Evolutionary conservation across 2,329 filamentous ascomycete genomes (phyloP).

Genomic region (Cercospora zeina): DNA sequence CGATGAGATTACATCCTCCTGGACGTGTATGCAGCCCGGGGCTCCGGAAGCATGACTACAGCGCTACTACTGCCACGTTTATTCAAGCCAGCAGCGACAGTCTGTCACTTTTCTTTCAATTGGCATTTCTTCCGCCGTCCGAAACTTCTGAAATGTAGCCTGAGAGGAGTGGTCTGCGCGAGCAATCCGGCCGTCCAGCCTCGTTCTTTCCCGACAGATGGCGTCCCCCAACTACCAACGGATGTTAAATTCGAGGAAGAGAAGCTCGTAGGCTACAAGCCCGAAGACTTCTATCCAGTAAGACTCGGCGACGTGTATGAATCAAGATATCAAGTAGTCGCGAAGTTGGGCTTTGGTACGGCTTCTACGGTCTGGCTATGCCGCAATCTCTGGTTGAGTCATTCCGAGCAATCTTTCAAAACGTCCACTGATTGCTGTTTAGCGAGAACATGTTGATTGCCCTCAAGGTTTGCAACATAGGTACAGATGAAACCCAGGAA

Average conservation of each 20-base stretch:
- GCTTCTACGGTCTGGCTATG: constrained; percentile 48
- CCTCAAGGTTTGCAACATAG: not conserved
- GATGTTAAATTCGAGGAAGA: constrained; percentile 17
- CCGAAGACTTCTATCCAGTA: constrained; percentile 42
- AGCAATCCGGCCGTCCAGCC: not conserved
- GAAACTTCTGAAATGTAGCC: not conserved
- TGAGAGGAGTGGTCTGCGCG: not conserved
- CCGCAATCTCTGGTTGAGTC: constrained; percentile 32
- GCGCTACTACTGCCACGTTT: not conserved
- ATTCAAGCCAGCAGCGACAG: not conserved
- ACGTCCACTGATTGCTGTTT: not conserved
- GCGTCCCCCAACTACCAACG: not conserved
- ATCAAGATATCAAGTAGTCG: constrained; percentile 42
- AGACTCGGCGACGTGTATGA: constrained; percentile 39
- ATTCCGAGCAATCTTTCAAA: not conserved
- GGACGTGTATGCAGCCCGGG: not conserved
- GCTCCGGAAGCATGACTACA: not conserved
- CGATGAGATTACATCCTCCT: not conserved
- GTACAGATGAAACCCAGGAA: not conserved
- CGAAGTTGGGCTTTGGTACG: constrained; percentile 47
- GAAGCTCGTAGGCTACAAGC: constrained; percentile 17
- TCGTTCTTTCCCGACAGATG: not conserved
- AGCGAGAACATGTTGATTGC: not conserved
- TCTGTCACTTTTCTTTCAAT: not conserved
- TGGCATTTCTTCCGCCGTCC: not conserved